Evolutionary conservation across 2,329 filamentous ascomycete genomes (phyloP), one percentile per base, ranked within the genome.

Genomic region (Lojkania enalia): DNA sequence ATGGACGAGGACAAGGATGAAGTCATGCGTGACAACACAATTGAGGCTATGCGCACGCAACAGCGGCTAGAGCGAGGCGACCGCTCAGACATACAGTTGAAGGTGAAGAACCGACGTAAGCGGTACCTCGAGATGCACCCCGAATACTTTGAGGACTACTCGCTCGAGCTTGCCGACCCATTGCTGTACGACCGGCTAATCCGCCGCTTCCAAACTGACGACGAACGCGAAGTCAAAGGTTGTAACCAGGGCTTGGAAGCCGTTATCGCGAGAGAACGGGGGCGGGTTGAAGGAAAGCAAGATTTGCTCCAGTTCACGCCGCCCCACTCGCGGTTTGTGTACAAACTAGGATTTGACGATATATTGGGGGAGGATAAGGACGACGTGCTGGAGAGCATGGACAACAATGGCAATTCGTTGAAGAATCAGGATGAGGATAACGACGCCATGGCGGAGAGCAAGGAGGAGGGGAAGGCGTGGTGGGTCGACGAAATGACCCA

Each of bases 101-200:
- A 7, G 30, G 72, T 81, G 19, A 89, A 87, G 70, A 95, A 95
- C 70, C 80, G 90, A 39, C 81, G 90, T 12, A 85, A 87, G 54
- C 83, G 85, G 58, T 95, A 90, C 63, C 77, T 95, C 18, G 80
- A 85, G 49, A 74, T 80, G 3, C 81, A 92, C 62, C 84, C 86
- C 2, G 79, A 82, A 42, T 95, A 95, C 71, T 87, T 92, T 64
- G 70, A 72, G 35, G 73, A 74, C 39, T 57, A 78, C 35, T 77
- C 77, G 42, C 79, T 85, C 48, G 83, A 86, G 69, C 76, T 85
- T 55, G 82, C 80, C 66, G 79, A 94, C 70, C 89, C 90, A 1
- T 74, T 92, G 6, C 79, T 95, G 21, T 95, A 95, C 74, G 88
- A 95, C 67, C 80, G 82, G 41, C 77, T 95, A 18, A 81, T 96